Percentiles rank a stretch among this genome's conserved stretches.
These are phyloP conservation scores for Leptographium flavum DNA, from an alignment of 2,329 filamentous ascomycete species.

Conservation along the genomic window DNA sequence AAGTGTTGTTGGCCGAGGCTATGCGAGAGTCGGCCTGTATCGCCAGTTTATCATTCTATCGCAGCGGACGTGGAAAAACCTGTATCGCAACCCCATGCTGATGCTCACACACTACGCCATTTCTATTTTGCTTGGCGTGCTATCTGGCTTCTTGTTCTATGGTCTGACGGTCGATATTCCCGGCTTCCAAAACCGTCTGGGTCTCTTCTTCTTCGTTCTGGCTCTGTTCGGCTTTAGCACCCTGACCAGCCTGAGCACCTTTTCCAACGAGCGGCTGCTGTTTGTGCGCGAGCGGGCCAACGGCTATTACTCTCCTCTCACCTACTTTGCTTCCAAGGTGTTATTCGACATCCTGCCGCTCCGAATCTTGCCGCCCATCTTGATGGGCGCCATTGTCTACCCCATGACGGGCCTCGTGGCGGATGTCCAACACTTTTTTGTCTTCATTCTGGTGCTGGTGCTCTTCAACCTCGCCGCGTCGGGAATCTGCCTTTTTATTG, in stretches of 20 bases:
- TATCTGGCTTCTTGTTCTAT: slow-evolving; percentile 92
- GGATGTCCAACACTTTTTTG: slow-evolving; percentile 70
- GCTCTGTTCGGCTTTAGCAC: slow-evolving; percentile 96
- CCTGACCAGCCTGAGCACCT: slow-evolving; percentile 83
- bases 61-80: slow-evolving; percentile 84
- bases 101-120: slow-evolving; percentile 99
- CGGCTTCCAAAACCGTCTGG: slow-evolving; percentile 93
- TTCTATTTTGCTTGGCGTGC: slow-evolving; percentile 82
- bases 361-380: slow-evolving; percentile 83
- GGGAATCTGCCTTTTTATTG: slow-evolving; percentile 88
- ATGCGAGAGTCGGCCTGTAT: slow-evolving; percentile 63
- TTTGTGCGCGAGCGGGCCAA: slow-evolving; percentile 93
- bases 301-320: slow-evolving; percentile 86
- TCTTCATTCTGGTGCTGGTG: slow-evolving; percentile 81
- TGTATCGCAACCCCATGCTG: slow-evolving; percentile 93
- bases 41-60: slow-evolving; percentile 85
- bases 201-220: slow-evolving; percentile 93
- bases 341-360: slow-evolving; percentile 94
- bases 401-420: slow-evolving; percentile 92
- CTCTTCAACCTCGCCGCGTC: slow-evolving; percentile 93
- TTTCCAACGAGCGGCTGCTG: slow-evolving; percentile 76
- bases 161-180: slow-evolving; percentile 90
- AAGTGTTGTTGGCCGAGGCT: slow-evolving; percentile 62
- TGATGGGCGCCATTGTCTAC: slow-evolving; percentile 92
- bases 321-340: slow-evolving; percentile 93